These are phyloP conservation scores for Saksenaea vasiformis DNA, from an alignment of 371 early-diverging fungal species.

Conservation along the genomic window DNA sequence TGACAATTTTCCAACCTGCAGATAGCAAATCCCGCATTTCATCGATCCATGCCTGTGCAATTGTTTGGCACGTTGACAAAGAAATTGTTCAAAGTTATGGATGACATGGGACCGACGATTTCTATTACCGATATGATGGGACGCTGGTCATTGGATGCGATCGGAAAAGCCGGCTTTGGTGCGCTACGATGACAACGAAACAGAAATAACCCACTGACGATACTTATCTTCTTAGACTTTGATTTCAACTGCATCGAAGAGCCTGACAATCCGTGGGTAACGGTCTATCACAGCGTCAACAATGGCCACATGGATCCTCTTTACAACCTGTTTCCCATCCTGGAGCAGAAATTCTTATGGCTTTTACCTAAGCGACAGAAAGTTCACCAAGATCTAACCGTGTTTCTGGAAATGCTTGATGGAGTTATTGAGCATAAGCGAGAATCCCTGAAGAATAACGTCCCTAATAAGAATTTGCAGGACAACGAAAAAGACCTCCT, in stretches of 20 bases:
- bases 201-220: not conserved
- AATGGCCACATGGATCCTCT: slow-evolving; percentile 24
- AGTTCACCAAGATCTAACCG: slow-evolving; percentile 30
- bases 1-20: not conserved
- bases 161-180: slow-evolving; percentile 12
- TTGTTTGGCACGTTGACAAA: slow-evolving; percentile 1
- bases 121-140: not conserved
- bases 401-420: slow-evolving; percentile 36
- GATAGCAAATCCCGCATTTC: slow-evolving; percentile 17
- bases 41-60: slow-evolving; percentile 10
- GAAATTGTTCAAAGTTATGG: slow-evolving; percentile 1
- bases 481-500: slow-evolving; percentile 56
- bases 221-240: slow-evolving; percentile 8
- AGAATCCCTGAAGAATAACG: slow-evolving; percentile 15
- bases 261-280: slow-evolving; percentile 17
- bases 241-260: slow-evolving; percentile 19
- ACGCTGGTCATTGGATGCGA: slow-evolving; percentile 16
- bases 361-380: slow-evolving; percentile 33
- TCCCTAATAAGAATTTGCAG: not conserved
- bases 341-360: slow-evolving; percentile 29
- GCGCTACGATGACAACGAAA: not conserved
- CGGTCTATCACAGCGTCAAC: slow-evolving; percentile 12
- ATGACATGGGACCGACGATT: not conserved
- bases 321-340: slow-evolving; percentile 45
- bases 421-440: slow-evolving; percentile 38